phyloP scores from a whole-genome alignment of 192 early-diverging fungal species.

The Gaertneriomyces semiglobifer region DNA sequence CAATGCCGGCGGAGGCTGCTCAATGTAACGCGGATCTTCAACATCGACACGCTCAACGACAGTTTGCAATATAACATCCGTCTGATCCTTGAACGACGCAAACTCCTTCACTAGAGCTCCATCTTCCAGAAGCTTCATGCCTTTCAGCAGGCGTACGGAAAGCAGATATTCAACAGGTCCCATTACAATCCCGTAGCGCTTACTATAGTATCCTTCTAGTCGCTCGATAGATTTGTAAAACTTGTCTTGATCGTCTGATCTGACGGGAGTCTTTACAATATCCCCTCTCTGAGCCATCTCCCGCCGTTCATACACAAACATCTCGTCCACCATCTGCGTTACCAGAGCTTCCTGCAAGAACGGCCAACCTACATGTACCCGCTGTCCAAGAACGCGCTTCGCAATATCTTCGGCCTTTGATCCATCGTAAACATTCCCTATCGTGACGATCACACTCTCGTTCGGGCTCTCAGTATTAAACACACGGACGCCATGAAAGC shows the following conservation, averaged over 20 bases:
- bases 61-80: slow-evolving; percentile 57
- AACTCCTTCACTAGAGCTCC: slow-evolving; percentile 76
- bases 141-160: slow-evolving; percentile 59
- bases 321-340: slow-evolving; percentile 68
- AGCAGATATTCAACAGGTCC: slow-evolving; percentile 63
- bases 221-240: slow-evolving; percentile 62
- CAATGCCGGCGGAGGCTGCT: slow-evolving; percentile 65
- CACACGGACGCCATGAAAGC: slow-evolving; percentile 77
- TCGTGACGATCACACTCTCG: slow-evolving; percentile 67
- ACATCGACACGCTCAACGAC: slow-evolving; percentile 50
- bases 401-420: slow-evolving; percentile 56
- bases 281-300: slow-evolving; percentile 22
- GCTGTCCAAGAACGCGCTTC: slow-evolving; percentile 51
- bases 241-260: slow-evolving; percentile 37
- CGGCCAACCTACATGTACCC: slow-evolving; percentile 79
- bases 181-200: slow-evolving; percentile 67
- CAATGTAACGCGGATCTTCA: slow-evolving; percentile 66
- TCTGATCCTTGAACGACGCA: slow-evolving; percentile 38
- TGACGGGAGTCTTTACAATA: slow-evolving; percentile 41
- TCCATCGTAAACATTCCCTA: slow-evolving; percentile 52
- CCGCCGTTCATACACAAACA: slow-evolving; percentile 56
- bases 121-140: slow-evolving; percentile 61
- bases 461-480: slow-evolving; percentile 80
- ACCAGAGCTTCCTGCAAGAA: slow-evolving; percentile 80
- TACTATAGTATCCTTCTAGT: slow-evolving; percentile 61